Conservation (phyloP, 108 stramenopile species). For the Nitzschia palea region DNA sequence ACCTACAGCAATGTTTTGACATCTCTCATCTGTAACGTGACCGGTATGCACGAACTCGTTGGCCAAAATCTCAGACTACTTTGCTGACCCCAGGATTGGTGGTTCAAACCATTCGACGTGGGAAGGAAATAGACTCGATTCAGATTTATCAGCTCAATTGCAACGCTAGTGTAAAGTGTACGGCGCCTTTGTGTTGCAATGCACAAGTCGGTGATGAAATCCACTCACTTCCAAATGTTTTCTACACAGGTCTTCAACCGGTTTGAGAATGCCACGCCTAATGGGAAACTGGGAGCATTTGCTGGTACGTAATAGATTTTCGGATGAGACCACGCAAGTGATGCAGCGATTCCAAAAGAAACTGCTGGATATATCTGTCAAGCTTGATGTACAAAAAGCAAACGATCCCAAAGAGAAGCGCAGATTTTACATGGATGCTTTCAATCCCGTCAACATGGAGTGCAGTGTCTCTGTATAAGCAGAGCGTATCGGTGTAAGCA, state of each 20-base stretch:
- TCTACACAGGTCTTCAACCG: slow-evolving; percentile 18
- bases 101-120: slow-evolving; percentile 11
- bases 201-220: too few species aligned
- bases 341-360: slow-evolving; percentile 5
- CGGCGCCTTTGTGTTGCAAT: background rate
- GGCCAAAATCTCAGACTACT: slow-evolving; percentile 15
- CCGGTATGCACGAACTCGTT: slow-evolving; percentile 18
- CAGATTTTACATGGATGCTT: background rate
- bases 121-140: slow-evolving; percentile 11
- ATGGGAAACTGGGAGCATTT: slow-evolving; percentile 18
- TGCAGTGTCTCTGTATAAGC: slow-evolving; percentile 1
- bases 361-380: background rate
- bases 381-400: background rate
- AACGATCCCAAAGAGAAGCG: background rate
- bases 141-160: slow-evolving; percentile 13
- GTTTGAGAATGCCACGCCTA: slow-evolving; percentile 11
- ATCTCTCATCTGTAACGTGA: slow-evolving; percentile 7
- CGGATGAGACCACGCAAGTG: background rate
- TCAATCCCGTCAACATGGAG: background rate
- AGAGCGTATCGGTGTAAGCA: background rate
- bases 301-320: background rate
- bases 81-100: slow-evolving; percentile 3
- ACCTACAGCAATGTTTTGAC: slow-evolving; percentile 1
- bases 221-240: too few species aligned
- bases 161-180: slow-evolving; percentile 7